Percentiles rank a stretch among this genome's conserved stretches.
These are phyloP conservation scores for Phytophthora foliorum DNA, from an alignment of 352 stramenopile genomes.

Conservation along the genomic window DNA sequence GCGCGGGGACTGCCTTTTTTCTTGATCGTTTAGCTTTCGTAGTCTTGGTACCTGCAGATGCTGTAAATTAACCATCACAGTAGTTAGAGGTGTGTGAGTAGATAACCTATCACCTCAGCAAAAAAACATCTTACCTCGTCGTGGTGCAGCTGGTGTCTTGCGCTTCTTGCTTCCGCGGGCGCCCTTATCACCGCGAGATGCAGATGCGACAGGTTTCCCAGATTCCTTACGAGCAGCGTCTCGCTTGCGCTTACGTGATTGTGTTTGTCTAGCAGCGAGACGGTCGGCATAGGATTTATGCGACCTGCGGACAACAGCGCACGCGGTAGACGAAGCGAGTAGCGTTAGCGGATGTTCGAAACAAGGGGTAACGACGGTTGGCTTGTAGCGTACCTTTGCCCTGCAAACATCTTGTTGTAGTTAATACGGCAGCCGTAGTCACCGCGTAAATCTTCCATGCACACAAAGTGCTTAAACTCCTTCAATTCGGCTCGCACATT, in stretches of 20 bases:
- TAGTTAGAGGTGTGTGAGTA: background rate
- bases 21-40: conserved; percentile 39
- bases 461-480: conserved; percentile 75
- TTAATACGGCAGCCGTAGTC: conserved; percentile 76
- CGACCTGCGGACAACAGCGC: conserved; percentile 20
- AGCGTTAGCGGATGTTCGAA: background rate
- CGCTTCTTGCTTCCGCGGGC: conserved; percentile 33
- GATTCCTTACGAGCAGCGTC: conserved; percentile 27
- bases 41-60: conserved; percentile 26
- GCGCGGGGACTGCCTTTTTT: conserved; percentile 30
- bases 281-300: conserved; percentile 69
- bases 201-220: background rate
- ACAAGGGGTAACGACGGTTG: background rate
- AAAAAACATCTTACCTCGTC: conserved; percentile 34
- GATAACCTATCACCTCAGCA: background rate
- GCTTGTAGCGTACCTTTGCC: conserved; percentile 53
- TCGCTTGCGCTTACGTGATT: conserved; percentile 67
- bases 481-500: conserved; percentile 52
- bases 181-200: conserved; percentile 28
- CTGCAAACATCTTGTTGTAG: conserved; percentile 78
- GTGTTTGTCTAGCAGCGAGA: conserved; percentile 40
- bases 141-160: conserved; percentile 30
- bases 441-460: conserved; percentile 59
- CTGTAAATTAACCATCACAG: conserved; percentile 10
- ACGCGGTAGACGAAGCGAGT: background rate